A percentile compares a stretch with the other conserved stretches of the same genome.
Evolutionary conservation across 768 basidiomycete species (phyloP).

Genomic region (Calocybe gangraenosa): DNA sequence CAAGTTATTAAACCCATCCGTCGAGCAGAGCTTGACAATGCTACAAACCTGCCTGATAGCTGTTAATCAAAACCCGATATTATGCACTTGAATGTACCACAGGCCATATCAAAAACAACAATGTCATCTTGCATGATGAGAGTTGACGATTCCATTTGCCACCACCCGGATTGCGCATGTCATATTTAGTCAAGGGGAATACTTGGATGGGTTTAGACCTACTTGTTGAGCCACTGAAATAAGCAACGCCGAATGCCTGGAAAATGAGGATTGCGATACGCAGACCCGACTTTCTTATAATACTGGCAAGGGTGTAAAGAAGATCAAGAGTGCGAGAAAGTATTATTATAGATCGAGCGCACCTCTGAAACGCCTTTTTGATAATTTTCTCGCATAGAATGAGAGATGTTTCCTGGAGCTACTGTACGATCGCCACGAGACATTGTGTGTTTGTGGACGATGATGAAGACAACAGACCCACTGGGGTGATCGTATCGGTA

Average conservation of each 20-base stretch:
- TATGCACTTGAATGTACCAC: conserved; percentile 34
- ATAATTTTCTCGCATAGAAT: conserved; percentile 38
- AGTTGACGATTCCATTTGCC: conserved; percentile 28
- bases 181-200: conserved; percentile 12
- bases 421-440: conserved; percentile 30
- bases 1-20: neutral
- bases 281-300: conserved; percentile 59
- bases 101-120: conserved; percentile 57
- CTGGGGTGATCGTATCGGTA: no score
- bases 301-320: conserved; percentile 33
- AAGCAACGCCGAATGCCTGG: conserved; percentile 57
- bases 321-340: neutral
- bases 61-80: conserved; percentile 1
- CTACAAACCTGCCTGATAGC: conserved; percentile 25
- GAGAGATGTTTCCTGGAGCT: conserved; percentile 29
- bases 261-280: conserved; percentile 72
- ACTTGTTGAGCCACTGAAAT: conserved; percentile 51
- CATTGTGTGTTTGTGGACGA: conserved; percentile 17
- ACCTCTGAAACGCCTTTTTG: conserved; percentile 56
- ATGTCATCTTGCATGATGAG: conserved; percentile 20
- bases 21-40: neutral
- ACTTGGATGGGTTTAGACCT: conserved; percentile 8
- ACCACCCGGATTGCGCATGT: conserved; percentile 23
- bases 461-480: neutral
- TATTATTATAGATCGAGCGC: neutral